These are phyloP conservation scores for Boletus pseudopeckii DNA, from an alignment of 768 basidiomycete genomes.

Conservation along the genomic window DNA sequence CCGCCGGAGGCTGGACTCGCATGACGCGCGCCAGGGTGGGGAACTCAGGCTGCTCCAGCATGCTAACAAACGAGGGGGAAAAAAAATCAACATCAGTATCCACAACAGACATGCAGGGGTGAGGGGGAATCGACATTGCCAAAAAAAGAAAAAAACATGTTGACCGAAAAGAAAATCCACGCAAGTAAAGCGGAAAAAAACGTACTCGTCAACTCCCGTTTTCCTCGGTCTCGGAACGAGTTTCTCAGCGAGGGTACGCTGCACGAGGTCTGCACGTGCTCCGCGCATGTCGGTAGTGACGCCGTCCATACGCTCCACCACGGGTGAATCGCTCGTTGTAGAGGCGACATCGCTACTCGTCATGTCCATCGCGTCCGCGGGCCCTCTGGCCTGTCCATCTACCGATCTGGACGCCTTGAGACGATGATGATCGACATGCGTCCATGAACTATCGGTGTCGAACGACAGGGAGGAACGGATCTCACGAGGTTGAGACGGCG, in stretches of 20 bases:
- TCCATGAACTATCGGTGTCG: slow-evolving; percentile 67
- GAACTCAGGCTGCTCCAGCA: slow-evolving; percentile 58
- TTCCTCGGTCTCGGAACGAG: slow-evolving; percentile 61
- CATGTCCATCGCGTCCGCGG: slow-evolving; percentile 30
- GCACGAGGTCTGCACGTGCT: slow-evolving; percentile 24
- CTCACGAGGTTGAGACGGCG: slow-evolving; percentile 12
- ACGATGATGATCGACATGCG: slow-evolving; percentile 54
- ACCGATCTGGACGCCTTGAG: slow-evolving; percentile 9
- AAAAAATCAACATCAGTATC: slow-evolving; percentile 6
- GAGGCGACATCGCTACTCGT: slow-evolving; percentile 53
- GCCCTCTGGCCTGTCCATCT: slow-evolving; percentile 6
- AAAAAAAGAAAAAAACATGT: not conserved
- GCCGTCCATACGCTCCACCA: slow-evolving; percentile 33
- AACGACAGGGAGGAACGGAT: slow-evolving; percentile 19
- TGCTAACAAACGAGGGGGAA: slow-evolving; percentile 36
- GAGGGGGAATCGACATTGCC: not conserved
- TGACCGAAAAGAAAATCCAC: not conserved
- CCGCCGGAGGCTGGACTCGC: slow-evolving; percentile 57
- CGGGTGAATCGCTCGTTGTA: slow-evolving; percentile 43
- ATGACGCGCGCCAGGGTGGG: slow-evolving; percentile 61
- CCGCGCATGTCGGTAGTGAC: slow-evolving; percentile 29
- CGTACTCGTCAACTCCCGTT: slow-evolving; percentile 70
- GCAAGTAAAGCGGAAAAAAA: slow-evolving; percentile 5
- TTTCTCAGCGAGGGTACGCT: slow-evolving; percentile 55
- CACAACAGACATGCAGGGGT: not conserved